phyloP scores from a whole-genome alignment of 805 yeast genomes.

The Candida maesae region DNA sequence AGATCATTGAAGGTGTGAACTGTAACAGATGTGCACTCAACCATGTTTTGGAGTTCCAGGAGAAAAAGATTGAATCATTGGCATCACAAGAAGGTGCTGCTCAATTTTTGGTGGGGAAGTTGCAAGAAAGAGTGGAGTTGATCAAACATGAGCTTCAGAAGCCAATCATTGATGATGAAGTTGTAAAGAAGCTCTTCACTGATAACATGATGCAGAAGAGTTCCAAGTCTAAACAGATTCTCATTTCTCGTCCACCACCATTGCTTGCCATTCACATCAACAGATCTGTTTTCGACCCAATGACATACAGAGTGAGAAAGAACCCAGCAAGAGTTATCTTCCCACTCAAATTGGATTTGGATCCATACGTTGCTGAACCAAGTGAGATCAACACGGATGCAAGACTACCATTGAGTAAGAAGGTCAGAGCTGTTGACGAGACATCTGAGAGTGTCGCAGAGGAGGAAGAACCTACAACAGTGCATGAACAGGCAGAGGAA shows the following conservation, averaged over 20 bases:
- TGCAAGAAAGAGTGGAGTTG: slow-evolving; percentile 43
- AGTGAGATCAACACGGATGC: slow-evolving; percentile 77
- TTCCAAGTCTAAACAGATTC: slow-evolving; percentile 79
- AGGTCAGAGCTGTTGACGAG: slow-evolving; percentile 22
- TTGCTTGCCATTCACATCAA: slow-evolving; percentile 83
- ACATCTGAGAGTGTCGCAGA: too few species aligned
- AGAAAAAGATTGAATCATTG: slow-evolving; percentile 33
- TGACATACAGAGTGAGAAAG: slow-evolving; percentile 77
- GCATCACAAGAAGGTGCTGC: slow-evolving; percentile 22
- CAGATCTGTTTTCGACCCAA: slow-evolving; percentile 88
- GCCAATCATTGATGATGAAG: slow-evolving; percentile 75
- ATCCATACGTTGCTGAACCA: slow-evolving; percentile 66
- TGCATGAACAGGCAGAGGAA: slow-evolving; percentile 1
- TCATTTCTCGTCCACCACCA: slow-evolving; percentile 78
- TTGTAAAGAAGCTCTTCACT: slow-evolving; percentile 68
- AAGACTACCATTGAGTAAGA: slow-evolving; percentile 62
- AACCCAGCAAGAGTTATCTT: slow-evolving; percentile 80
- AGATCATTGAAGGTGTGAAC: slow-evolving; percentile 87
- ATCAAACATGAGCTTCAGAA: slow-evolving; percentile 53
- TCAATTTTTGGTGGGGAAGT: slow-evolving; percentile 31
- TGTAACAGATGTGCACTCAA: slow-evolving; percentile 87
- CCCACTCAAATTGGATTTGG: slow-evolving; percentile 63
- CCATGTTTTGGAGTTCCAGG: slow-evolving; percentile 52
- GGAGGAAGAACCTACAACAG: neutral
- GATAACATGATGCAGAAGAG: slow-evolving; percentile 71